A percentile compares a stretch with the other conserved stretches of the same genome.
Conservation (phyloP, 2,329 filamentous ascomycete genomes). For the Cladosporium sp. region DNA sequence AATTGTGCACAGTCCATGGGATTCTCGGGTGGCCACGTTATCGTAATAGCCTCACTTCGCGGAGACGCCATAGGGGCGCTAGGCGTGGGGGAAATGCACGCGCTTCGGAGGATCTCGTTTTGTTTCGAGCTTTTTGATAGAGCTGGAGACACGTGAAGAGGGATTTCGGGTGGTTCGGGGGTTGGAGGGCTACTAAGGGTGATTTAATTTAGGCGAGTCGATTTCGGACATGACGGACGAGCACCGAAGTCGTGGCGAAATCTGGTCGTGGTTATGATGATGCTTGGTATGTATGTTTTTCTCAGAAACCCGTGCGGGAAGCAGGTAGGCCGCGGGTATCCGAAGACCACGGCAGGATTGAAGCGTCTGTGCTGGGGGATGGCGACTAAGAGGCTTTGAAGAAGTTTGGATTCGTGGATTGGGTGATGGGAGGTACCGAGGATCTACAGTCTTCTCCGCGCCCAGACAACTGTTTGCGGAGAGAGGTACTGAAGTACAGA, state of each 20-base stretch:
- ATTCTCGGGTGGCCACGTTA: too few relatives aligned
- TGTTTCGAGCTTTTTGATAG: not conserved
- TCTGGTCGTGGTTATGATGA: not conserved
- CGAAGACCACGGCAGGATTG: not conserved
- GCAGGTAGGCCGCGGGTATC: constrained; percentile 10
- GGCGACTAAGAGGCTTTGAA: not conserved
- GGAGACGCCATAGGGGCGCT: too few relatives aligned
- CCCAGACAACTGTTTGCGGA: constrained; percentile 11
- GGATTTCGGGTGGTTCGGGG: not conserved
- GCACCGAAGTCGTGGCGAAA: not conserved
- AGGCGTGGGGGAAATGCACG: not conserved
- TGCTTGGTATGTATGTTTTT: not conserved
- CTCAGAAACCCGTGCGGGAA: not conserved
- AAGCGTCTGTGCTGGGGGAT: not conserved
- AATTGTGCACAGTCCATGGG: not conserved
- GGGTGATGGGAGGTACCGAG: constrained; percentile 1
- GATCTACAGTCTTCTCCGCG: constrained; percentile 11
- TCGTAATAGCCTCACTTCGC: too few relatives aligned
- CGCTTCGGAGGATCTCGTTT: constrained; percentile 7
- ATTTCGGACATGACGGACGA: not conserved
- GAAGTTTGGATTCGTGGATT: constrained; percentile 1
- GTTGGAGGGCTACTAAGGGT: not conserved
- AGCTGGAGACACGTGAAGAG: not conserved
- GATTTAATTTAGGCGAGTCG: not conserved
- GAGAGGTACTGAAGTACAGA: not conserved